phyloP scores from a whole-genome alignment of 768 basidiomycete genomes.

The Tylopilus vinaceipallidus region DNA sequence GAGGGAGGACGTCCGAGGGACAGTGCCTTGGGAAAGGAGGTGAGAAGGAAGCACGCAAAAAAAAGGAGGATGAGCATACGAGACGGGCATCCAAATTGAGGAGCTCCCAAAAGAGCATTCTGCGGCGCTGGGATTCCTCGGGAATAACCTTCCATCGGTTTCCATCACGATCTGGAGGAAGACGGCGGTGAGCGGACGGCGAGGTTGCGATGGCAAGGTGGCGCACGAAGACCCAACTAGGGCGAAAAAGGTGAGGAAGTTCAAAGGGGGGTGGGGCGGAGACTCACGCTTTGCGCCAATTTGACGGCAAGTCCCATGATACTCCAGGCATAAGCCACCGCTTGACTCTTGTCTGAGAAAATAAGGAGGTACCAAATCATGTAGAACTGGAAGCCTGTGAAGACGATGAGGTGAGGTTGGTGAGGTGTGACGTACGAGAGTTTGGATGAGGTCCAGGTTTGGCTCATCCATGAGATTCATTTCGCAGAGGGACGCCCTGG shows the following conservation, averaged over 20 bases:
- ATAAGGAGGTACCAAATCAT: conserved; percentile 76
- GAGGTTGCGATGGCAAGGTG: conserved; percentile 3
- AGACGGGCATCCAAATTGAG: conserved; percentile 66
- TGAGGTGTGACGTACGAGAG: conserved; percentile 44
- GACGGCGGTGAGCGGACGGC: conserved; percentile 24
- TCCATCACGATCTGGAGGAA: conserved; percentile 61
- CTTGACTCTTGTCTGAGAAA: conserved; percentile 72
- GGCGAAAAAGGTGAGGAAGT: conserved; percentile 6
- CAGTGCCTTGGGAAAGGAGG: conserved; percentile 45
- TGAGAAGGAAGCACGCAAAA: conserved; percentile 12
- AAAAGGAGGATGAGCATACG: conserved; percentile 41
- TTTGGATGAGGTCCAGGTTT: conserved; percentile 68
- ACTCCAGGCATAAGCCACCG: conserved; percentile 72
- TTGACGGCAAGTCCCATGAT: conserved; percentile 74
- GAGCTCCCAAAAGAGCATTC: conserved; percentile 73
- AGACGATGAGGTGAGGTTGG: conserved; percentile 25
- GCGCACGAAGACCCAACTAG: conserved; percentile 69
- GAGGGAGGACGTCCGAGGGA: conserved; percentile 74
- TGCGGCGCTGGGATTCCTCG: conserved; percentile 68
- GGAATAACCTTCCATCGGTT: conserved; percentile 64
- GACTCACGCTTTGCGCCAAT: conserved; percentile 66
- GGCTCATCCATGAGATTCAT: conserved; percentile 75
- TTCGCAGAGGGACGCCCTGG: conserved; percentile 66
- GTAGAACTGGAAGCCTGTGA: conserved; percentile 49
- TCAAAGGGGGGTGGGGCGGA: not conserved